These are phyloP conservation scores for Cryptococcus jaspeensis DNA, from an alignment of 1,284 basidiomycete species.

Conservation along the genomic window DNA sequence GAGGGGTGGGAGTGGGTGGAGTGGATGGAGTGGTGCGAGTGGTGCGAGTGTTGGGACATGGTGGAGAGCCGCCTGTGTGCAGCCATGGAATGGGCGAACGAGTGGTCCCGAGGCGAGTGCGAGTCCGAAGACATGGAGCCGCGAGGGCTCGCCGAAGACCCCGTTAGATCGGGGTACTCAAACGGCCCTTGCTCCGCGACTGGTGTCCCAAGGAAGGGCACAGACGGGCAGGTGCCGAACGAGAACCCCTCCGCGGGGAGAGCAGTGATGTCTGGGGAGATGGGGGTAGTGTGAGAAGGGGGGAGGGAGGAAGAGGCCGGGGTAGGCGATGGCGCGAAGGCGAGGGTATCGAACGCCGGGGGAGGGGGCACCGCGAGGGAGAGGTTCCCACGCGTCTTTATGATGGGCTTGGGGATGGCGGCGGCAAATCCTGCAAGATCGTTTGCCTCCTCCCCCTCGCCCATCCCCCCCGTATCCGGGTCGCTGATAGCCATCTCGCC, in stretches of 20 bases:
- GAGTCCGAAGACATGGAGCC: not conserved
- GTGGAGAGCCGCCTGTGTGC: not conserved
- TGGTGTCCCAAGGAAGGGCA: constrained; percentile 25
- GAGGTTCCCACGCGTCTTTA: not conserved
- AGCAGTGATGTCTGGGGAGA: constrained; percentile 1
- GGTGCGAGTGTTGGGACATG: not conserved
- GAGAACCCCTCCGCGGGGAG: constrained; percentile 16
- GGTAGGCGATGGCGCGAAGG: not conserved
- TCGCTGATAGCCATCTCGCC: constrained; percentile 9
- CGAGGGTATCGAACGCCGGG: not conserved
- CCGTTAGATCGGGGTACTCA: constrained; percentile 28
- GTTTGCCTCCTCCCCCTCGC: not conserved
- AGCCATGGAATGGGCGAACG: constrained; percentile 5
- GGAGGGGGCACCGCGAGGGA: not conserved
- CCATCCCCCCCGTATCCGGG: not conserved
- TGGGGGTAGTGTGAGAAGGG: not conserved
- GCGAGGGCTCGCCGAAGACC: not conserved
- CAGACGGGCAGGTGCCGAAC: constrained; percentile 21
- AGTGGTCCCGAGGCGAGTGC: not conserved
- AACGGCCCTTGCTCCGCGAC: constrained; percentile 36
- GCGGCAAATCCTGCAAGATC: not conserved
- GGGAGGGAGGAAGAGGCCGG: constrained; percentile 4
- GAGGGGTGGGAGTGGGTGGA: constrained; percentile 1
- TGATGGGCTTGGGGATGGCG: not conserved
- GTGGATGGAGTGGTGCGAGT: too few relatives aligned